Percentiles rank a stretch among this genome's conserved stretches.
Conservation (phyloP, 768 basidiomycete species). For the Artomyces pyxidatus region DNA sequence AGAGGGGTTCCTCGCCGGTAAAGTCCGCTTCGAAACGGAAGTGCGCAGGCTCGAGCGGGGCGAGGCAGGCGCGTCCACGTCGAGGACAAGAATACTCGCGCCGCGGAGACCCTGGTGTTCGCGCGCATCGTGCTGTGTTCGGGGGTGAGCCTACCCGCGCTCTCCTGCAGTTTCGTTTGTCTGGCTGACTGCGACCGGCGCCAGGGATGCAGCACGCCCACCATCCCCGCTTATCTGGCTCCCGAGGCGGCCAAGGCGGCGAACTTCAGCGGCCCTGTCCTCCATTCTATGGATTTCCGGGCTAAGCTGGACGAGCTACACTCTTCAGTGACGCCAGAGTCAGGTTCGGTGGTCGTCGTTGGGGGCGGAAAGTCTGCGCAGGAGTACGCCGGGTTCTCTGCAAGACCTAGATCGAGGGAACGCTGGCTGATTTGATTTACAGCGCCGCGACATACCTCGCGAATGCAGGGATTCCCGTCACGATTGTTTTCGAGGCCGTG, state of each 20-base stretch:
- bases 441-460: constrained; percentile 45
- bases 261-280: constrained; percentile 36
- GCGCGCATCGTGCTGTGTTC: constrained; percentile 51
- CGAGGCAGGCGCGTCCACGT: constrained; percentile 40
- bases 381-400: constrained; percentile 29
- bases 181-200: background rate
- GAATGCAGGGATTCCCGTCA: constrained; percentile 37
- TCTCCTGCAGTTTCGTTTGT: background rate
- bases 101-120: constrained; percentile 30
- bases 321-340: background rate
- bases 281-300: constrained; percentile 46
- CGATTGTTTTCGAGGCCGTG: constrained; percentile 41
- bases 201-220: constrained; percentile 51
- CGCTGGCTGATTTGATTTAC: background rate
- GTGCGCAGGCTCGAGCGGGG: constrained; percentile 34
- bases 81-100: constrained; percentile 20
- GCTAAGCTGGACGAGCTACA: constrained; percentile 34
- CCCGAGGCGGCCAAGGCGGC: constrained; percentile 27
- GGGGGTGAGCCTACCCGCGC: constrained; percentile 30
- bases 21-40: constrained; percentile 39
- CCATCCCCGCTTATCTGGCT: constrained; percentile 35
- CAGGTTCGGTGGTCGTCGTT: constrained; percentile 41
- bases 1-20: constrained; percentile 34
- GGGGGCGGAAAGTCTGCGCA: constrained; percentile 65
- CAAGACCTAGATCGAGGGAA: background rate